Evolutionary conservation across 202 grass and related monocot genomes (phyloP).

Genomic region (Panicum hallii): DNA sequence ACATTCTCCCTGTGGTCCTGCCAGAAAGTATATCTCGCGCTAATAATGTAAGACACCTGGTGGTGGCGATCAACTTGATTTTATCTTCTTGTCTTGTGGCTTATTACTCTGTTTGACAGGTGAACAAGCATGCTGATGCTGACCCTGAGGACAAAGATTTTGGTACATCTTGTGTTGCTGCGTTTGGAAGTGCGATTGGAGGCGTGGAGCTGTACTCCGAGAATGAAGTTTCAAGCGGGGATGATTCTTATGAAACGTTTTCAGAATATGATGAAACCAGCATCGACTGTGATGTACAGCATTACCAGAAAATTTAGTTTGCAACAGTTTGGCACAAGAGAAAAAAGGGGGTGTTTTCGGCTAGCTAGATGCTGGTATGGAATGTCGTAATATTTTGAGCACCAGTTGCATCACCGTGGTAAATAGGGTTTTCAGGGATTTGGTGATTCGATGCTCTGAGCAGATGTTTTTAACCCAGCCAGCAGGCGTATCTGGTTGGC

Average conservation of each 20-base stretch:
- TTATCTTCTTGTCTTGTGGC: slow-evolving; percentile 6
- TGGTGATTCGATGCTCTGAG: background rate
- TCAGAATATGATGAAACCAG: slow-evolving; percentile 32
- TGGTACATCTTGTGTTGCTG: slow-evolving; percentile 33
- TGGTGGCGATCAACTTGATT: background rate
- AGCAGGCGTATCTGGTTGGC: slow-evolving; percentile 9
- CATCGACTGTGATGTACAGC: slow-evolving; percentile 34
- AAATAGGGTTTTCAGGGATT: slow-evolving; percentile 8
- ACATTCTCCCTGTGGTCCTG: slow-evolving; percentile 54
- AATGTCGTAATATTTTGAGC: slow-evolving; percentile 37
- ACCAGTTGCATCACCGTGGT: slow-evolving; percentile 28
- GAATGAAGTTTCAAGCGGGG: slow-evolving; percentile 25
- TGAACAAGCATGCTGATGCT: slow-evolving; percentile 36
- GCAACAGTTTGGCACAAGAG: background rate
- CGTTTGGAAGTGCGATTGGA: slow-evolving; percentile 46
- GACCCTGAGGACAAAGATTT: too few species aligned
- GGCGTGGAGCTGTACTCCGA: slow-evolving; percentile 38
- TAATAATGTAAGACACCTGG: slow-evolving; percentile 51
- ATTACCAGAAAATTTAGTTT: slow-evolving; percentile 29
- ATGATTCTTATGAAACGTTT: slow-evolving; percentile 21
- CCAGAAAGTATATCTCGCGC: slow-evolving; percentile 46
- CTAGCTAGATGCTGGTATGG: background rate
- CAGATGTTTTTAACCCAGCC: slow-evolving; percentile 1
- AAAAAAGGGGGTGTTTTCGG: background rate
- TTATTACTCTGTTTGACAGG: slow-evolving; percentile 45